Evolutionary conservation across 1,284 basidiomycete genomes (phyloP).

Genomic region (Pseudozyma hubeiensis): DNA sequence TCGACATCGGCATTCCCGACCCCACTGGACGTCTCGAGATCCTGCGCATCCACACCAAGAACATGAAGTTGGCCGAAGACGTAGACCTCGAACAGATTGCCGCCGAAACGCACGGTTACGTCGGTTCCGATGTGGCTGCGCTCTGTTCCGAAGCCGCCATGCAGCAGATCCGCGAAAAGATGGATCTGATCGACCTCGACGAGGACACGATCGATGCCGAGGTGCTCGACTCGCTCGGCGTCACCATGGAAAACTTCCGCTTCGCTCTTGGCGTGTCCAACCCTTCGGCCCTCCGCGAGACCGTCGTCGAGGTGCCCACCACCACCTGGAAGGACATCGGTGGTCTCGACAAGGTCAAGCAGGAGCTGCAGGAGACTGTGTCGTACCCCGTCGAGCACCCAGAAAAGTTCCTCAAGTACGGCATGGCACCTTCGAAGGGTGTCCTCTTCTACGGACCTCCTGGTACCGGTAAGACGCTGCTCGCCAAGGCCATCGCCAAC

Average conservation of each 20-base stretch:
- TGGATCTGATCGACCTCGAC: constrained; percentile 86
- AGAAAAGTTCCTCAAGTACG: constrained; percentile 99
- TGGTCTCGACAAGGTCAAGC: constrained; percentile 99
- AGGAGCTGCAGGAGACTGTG: constrained; percentile 98
- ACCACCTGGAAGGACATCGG: constrained; percentile 99
- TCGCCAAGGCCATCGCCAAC: constrained; percentile 97
- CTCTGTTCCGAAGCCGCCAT: constrained; percentile 97
- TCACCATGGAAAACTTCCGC: constrained; percentile 99
- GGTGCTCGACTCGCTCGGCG: constrained; percentile 92
- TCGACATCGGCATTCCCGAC: constrained; percentile 99
- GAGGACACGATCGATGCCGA: constrained; percentile 94
- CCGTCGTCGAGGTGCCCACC: constrained; percentile 93
- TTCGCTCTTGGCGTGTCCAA: constrained; percentile 93
- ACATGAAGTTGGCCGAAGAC: constrained; percentile 99
- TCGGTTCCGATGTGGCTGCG: constrained; percentile 96
- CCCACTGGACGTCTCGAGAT: constrained; percentile 98
- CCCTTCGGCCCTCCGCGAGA: constrained; percentile 96
- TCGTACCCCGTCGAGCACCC: constrained; percentile 99
- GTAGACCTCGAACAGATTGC: constrained; percentile 97
- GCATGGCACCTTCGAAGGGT: constrained; percentile 99
- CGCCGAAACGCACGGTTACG: constrained; percentile 98
- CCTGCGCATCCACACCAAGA: constrained; percentile 98
- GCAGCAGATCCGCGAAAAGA: constrained; percentile 99
- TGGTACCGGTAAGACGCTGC: constrained; percentile 93
- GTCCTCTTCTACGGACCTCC: constrained; percentile 97